Evolutionary conservation across 2,329 filamentous ascomycete species (phyloP), one percentile per base, ranked within the genome.

Genomic region (Pestalotiopsis sp.): DNA sequence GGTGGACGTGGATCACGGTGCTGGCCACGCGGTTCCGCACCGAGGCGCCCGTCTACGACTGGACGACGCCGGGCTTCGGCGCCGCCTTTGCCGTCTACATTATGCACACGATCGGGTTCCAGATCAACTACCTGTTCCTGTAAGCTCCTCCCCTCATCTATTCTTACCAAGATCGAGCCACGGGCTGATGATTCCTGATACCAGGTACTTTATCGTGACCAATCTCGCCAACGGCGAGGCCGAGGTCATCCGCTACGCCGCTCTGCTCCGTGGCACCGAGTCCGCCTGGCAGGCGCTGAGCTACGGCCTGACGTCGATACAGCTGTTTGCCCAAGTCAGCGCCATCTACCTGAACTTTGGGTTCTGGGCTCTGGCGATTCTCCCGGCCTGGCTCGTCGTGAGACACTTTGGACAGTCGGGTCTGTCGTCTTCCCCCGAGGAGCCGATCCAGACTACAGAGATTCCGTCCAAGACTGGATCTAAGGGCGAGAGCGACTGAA

Each of bases 81-180:
- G 83, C 84, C 52, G 89, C 85, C 0, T 94, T 93, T 72, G 87
- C 85, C 0, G 82, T 93, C 20, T 93, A 91, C 77, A 74, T 94
- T 5, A 87, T 94, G 72, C 84, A 92, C 72, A 88, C 89, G 0
- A 79, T 88, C 12, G 88, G 90, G 0, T 93, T 93, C 73, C 91
- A 93, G 78, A 72, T 93, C 7, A 93, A 93, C 77, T 94, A 94
- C 75, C 83, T 93, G 71, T 93, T 90, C 76, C 78, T 93, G 83
- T 90, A 74, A 78, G 86, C 79, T 17, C 52, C 3, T 5, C 27
- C 27, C 3, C 27, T 4, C 6, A 4, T 5, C 27, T 27, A 4
- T 27, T 27, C 7, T 36, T 9, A 9, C 31, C 1, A 36, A 9
- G 7, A 9, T 9, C 7, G 31, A 36, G 31, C 20, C 20, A 23